Conservation (phyloP, 164 flowering plant genomes). For the Chloranthus sessilifolius region DNA sequence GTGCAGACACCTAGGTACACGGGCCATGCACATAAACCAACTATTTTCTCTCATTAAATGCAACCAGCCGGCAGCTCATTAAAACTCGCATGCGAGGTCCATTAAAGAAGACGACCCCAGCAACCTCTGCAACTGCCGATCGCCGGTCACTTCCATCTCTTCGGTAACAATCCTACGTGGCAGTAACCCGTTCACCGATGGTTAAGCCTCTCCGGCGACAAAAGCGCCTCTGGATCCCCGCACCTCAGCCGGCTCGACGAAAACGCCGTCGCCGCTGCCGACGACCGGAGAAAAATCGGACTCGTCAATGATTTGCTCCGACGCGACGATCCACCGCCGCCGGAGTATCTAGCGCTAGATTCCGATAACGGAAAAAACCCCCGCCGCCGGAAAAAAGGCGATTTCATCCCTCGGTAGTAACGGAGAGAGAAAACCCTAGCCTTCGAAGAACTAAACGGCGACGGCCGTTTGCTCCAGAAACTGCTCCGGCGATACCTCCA, state of each 20-base stretch:
- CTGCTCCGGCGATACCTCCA: conserved; percentile 55
- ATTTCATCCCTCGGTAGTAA: conserved; percentile 55
- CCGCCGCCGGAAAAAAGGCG: conserved; percentile 68
- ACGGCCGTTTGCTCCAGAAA: conserved; percentile 70
- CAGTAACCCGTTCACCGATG: conserved; percentile 22
- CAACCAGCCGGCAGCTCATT: conserved; percentile 15
- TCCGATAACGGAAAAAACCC: conserved; percentile 79
- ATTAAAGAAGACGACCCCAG: conserved; percentile 16
- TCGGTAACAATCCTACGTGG: not conserved
- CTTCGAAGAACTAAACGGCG: conserved; percentile 68
- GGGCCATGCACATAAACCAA: too few relatives aligned
- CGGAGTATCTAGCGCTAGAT: conserved; percentile 39
- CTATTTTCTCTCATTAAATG: too few relatives aligned
- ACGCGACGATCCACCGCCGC: conserved; percentile 49
- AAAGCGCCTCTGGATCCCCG: conserved; percentile 91
- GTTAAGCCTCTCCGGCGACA: conserved; percentile 83
- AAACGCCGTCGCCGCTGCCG: conserved; percentile 29
- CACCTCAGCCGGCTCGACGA: conserved; percentile 85
- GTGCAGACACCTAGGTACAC: too few relatives aligned
- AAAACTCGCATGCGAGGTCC: conserved; percentile 13
- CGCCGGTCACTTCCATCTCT: conserved; percentile 49
- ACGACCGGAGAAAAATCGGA: conserved; percentile 62
- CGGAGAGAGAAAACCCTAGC: conserved; percentile 82
- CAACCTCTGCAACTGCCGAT: too few relatives aligned
- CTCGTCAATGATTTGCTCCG: conserved; percentile 74